These are phyloP conservation scores for Cryptococcus sp. DNA, from an alignment of 1,284 basidiomycete species.

Conservation along the genomic window DNA sequence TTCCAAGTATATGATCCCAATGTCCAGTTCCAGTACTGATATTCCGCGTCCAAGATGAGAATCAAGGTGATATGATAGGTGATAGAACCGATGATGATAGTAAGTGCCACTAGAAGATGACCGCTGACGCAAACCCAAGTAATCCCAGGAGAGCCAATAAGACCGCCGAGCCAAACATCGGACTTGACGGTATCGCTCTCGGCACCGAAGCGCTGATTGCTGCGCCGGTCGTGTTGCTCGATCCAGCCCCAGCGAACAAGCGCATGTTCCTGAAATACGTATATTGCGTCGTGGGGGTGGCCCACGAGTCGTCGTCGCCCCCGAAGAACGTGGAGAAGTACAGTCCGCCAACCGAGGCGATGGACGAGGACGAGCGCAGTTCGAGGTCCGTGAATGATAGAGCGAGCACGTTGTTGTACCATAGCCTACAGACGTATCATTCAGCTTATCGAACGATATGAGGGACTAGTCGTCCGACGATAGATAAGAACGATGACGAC, in stretches of 20 bases:
- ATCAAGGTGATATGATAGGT: too few species aligned
- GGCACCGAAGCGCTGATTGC: neutral
- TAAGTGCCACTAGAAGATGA: too few species aligned
- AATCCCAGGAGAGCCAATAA: too few species aligned
- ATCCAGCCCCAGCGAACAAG: constrained; percentile 38
- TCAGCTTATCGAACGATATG: constrained; percentile 1
- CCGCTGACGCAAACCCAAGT: too few species aligned
- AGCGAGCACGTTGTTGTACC: constrained; percentile 49
- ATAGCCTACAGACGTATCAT: constrained; percentile 30
- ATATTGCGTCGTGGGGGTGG: constrained; percentile 47
- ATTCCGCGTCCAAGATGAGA: too few species aligned
- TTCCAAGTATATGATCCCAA: too few species aligned
- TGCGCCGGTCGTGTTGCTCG: constrained; percentile 28
- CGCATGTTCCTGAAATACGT: constrained; percentile 50
- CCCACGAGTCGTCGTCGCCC: constrained; percentile 50
- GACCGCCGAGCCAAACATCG: too few species aligned
- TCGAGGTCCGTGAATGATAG: constrained; percentile 46
- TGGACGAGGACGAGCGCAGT: constrained; percentile 37
- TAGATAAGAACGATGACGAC: constrained; percentile 9
- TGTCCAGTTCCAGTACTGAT: too few species aligned
- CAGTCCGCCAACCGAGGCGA: constrained; percentile 43
- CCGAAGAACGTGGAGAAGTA: constrained; percentile 56
- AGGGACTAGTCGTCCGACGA: neutral
- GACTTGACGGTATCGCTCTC: neutral
- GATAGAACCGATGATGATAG: too few species aligned